phyloP scores from a whole-genome alignment of 2,329 filamentous ascomycete genomes.

The Chaetomiaceae sp. region DNA sequence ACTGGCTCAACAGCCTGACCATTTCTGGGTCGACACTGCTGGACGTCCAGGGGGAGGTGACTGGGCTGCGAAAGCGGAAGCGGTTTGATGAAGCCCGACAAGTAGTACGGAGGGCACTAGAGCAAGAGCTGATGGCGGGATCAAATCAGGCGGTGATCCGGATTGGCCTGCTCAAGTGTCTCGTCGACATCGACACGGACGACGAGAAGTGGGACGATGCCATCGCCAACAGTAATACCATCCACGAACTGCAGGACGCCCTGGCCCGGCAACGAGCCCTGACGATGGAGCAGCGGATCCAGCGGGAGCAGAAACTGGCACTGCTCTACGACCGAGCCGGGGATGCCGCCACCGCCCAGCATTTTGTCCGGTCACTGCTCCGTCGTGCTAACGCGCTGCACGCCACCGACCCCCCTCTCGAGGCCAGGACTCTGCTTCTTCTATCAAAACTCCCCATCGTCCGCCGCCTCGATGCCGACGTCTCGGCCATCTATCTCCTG shows the following conservation, averaged over 20 bases:
- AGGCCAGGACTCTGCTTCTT: not conserved
- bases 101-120: not conserved
- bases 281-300: not conserved
- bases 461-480: not conserved
- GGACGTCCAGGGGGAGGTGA: not conserved
- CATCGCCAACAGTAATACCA: not conserved
- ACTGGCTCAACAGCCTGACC: not conserved
- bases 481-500: not conserved
- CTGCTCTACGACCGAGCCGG: not conserved
- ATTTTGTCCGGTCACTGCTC: not conserved
- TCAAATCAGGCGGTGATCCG: not conserved
- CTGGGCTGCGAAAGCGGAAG: not conserved
- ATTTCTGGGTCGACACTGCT: not conserved
- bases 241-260: not conserved
- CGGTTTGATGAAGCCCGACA: not conserved
- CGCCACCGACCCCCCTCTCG: not conserved
- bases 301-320: not conserved
- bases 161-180: not conserved
- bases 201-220: not conserved
- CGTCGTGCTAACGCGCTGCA: not conserved
- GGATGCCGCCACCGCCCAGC: not conserved
- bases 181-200: not conserved
- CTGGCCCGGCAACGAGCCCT: not conserved
- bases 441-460: not conserved
- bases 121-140: not conserved